phyloP scores from a whole-genome alignment of 2,329 filamentous ascomycete genomes.

The Ramularia collo-cygni region DNA sequence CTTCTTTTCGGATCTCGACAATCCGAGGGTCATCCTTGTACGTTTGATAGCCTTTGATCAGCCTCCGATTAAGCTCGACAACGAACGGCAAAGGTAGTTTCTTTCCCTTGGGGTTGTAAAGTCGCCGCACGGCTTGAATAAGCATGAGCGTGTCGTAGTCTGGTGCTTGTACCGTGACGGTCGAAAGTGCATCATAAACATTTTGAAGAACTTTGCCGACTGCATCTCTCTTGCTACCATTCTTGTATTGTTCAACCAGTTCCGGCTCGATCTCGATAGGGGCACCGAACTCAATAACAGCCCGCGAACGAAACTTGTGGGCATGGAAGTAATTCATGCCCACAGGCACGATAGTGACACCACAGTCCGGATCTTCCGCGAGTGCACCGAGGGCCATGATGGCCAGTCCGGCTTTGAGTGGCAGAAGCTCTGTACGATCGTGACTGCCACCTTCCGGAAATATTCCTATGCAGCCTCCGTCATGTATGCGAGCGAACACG shows the following conservation, averaged over 20 bases:
- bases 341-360: conserved; percentile 88
- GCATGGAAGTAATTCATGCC: conserved; percentile 99
- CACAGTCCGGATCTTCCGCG: conserved; percentile 76
- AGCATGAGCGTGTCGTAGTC: conserved; percentile 97
- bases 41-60: conserved; percentile 84
- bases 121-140: conserved; percentile 83
- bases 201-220: conserved; percentile 79
- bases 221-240: conserved; percentile 75
- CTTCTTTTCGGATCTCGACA: conserved; percentile 63
- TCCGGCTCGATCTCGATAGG: conserved; percentile 79
- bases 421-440: conserved; percentile 83
- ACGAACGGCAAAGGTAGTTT: conserved; percentile 88
- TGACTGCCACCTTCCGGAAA: conserved; percentile 97
- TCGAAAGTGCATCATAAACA: conserved; percentile 74
- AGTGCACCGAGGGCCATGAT: conserved; percentile 95
- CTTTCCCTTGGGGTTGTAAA: conserved; percentile 92
- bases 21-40: conserved; percentile 90
- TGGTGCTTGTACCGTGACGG: conserved; percentile 85
- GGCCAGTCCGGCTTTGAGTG: conserved; percentile 91
- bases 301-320: conserved; percentile 94
- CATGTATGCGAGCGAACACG: conserved; percentile 75
- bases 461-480: conserved; percentile 86
- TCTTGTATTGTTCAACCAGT: conserved; percentile 77
- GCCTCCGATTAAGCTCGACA: conserved; percentile 84
- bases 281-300: conserved; percentile 89